Percentiles rank a stretch among this genome's conserved stretches.
Evolutionary conservation across 352 stramenopile genomes (phyloP).

Genomic region (Phytopythium ostracodes): DNA sequence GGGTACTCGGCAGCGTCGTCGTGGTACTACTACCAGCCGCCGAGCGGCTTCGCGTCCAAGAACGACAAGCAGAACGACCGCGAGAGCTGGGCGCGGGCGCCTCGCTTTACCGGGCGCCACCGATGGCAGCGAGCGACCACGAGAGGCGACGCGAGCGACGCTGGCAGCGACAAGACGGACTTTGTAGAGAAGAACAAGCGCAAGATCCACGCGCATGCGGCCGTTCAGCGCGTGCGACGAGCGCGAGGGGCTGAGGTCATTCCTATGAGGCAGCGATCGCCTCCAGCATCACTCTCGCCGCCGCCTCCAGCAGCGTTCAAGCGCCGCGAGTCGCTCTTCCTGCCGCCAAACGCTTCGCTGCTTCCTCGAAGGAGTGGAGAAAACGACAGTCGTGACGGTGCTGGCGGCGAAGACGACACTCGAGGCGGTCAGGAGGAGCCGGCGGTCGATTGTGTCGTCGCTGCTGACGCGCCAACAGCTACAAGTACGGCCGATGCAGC

Average conservation of each 20-base stretch:
- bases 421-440: background rate
- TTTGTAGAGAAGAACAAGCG: conserved; percentile 33
- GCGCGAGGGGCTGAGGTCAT: conserved; percentile 2
- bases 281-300: background rate
- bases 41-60: conserved; percentile 28
- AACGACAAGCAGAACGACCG: conserved; percentile 21
- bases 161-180: conserved; percentile 9
- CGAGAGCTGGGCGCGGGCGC: conserved; percentile 36
- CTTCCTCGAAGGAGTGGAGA: background rate
- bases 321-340: conserved; percentile 33
- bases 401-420: background rate
- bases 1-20: conserved; percentile 3
- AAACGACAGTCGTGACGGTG: background rate
- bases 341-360: background rate
- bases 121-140: conserved; percentile 2
- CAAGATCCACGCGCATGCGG: conserved; percentile 18
- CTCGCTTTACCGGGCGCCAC: conserved; percentile 24
- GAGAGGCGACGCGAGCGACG: conserved; percentile 1
- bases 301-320: conserved; percentile 11
- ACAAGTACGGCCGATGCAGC: background rate
- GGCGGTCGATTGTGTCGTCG: background rate
- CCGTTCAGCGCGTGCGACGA: conserved; percentile 19
- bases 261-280: background rate
- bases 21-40: conserved; percentile 46
- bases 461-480: background rate